These are phyloP conservation scores for Paecilomyces sp. DNA, from an alignment of 2,329 filamentous ascomycete genomes.

Conservation along the genomic window DNA sequence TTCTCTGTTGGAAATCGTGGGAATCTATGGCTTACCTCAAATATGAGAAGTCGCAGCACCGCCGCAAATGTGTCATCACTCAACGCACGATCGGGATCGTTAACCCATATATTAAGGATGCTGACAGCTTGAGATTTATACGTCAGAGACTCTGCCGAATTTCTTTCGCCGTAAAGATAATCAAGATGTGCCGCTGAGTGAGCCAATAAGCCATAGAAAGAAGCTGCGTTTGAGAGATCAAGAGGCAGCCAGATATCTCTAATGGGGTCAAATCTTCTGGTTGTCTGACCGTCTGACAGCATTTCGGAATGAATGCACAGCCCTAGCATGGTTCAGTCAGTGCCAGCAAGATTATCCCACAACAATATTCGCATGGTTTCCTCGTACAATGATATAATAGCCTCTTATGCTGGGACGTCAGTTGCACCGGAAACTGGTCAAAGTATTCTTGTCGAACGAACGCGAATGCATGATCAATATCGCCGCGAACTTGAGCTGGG, in stretches of 20 bases:
- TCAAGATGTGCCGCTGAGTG: slow-evolving; percentile 6
- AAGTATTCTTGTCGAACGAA: slow-evolving; percentile 4
- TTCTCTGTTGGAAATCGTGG: not conserved
- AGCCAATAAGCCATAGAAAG: slow-evolving; percentile 7
- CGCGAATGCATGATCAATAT: not conserved
- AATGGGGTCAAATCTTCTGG: slow-evolving; percentile 5
- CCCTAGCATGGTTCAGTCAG: not conserved
- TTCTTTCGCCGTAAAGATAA: slow-evolving; percentile 2
- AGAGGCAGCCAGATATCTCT: slow-evolving; percentile 7
- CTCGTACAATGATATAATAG: slow-evolving; percentile 6
- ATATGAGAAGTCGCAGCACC: slow-evolving; percentile 5
- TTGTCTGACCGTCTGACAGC: slow-evolving; percentile 3
- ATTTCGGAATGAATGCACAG: slow-evolving; percentile 4
- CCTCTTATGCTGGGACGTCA: slow-evolving; percentile 3
- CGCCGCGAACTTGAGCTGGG: not conserved
- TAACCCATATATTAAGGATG: slow-evolving; percentile 5
- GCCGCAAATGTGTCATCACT: slow-evolving; percentile 5
- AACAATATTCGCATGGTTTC: not conserved
- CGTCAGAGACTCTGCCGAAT: slow-evolving; percentile 3
- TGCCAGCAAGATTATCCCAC: not conserved
- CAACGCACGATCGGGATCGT: slow-evolving; percentile 3
- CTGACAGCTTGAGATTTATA: slow-evolving; percentile 5
- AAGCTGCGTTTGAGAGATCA: slow-evolving; percentile 6
- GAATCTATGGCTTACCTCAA: slow-evolving; percentile 2
- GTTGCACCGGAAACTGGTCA: slow-evolving; percentile 4